Evolutionary conservation across 228 moss, liverwort and hornwort species (phyloP), one percentile per base, ranked within the genome.

Genomic region (Sphagnum magellanicum): DNA sequence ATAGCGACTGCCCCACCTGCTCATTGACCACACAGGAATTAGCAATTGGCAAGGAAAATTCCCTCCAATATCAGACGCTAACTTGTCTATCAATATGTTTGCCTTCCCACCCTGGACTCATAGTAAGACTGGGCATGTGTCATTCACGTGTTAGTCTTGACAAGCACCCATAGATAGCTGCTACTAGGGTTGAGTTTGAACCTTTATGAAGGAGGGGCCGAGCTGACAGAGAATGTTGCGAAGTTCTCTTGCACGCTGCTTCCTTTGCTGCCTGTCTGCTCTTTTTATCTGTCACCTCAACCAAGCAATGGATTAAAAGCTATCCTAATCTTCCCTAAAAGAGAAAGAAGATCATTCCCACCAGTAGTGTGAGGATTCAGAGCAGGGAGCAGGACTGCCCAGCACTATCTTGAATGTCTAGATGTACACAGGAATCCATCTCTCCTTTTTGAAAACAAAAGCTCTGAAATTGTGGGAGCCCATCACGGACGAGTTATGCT

Each of bases 191-290:
- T 32, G 32, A 32, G 32, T 32, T 32, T 32, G 32, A 50, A 88
- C 88, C 88, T 88, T 88, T 68, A 85, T 50, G 64, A 88, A 88
- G 59, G 88, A 88, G 50, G 88, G 88, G 72, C 88, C 88, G 61
- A 88, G 88, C 74, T 83, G 82, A 65, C 84, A 84, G 11, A 88
- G 84, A 67, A 85, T 83, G 67, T 76, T 85, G 63, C 88, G 82
- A 59, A 88, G 68, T 79, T 88, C 88, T 68, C 80, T 65, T 66
- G 88, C 88, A 67, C 88, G 85, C 72, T 79, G 80, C 48, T 60
- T 72, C 65, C 72, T 76, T 68, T 64, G 72, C 73, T 76, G 70
- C 76, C 73, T 80, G 71, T 71, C 82, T 68, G 66, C 72, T 58
- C 78, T 78, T 63, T 85, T 79, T 67, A 79, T 61, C 88, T 85